phyloP scores from a whole-genome alignment of 2,329 filamentous ascomycete species.

The Lasiodiplodia hormozganensis region DNA sequence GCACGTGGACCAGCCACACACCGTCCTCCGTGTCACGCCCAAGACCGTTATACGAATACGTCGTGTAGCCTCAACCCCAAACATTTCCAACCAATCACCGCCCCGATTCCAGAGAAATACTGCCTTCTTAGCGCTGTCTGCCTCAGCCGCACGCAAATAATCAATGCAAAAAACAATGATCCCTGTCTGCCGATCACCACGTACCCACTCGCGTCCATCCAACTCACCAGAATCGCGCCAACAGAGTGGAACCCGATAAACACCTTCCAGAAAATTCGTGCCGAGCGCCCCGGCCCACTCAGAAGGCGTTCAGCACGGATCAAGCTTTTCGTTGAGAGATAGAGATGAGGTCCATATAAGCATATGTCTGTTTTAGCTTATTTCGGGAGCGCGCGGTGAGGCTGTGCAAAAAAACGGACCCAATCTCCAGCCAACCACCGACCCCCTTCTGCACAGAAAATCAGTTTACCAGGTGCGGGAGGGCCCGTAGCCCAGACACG shows the following conservation, averaged over 20 bases:
- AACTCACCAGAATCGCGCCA: no score
- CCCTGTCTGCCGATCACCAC: background rate
- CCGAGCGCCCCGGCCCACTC: background rate
- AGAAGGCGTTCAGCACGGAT: background rate
- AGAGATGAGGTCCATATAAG: slow-evolving; percentile 13
- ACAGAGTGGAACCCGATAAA: background rate
- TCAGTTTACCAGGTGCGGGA: background rate
- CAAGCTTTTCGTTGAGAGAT: background rate
- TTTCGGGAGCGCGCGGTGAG: slow-evolving; percentile 3
- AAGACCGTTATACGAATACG: background rate
- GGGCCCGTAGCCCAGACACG: background rate
- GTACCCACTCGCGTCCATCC: background rate
- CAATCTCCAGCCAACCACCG: background rate
- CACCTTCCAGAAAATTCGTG: background rate
- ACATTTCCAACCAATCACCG: background rate
- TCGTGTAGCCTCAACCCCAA: background rate
- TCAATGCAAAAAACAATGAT: background rate
- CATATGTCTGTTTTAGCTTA: background rate
- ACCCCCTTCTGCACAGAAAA: background rate
- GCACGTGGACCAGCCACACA: no score
- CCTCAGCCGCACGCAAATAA: background rate
- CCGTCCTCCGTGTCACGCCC: background rate
- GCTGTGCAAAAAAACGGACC: background rate
- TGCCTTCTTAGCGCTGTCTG: background rate
- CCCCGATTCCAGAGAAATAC: background rate